Evolutionary conservation across 352 stramenopile species (phyloP), one percentile per base, ranked within the genome.

Genomic region (Phytophthora colocasiae): DNA sequence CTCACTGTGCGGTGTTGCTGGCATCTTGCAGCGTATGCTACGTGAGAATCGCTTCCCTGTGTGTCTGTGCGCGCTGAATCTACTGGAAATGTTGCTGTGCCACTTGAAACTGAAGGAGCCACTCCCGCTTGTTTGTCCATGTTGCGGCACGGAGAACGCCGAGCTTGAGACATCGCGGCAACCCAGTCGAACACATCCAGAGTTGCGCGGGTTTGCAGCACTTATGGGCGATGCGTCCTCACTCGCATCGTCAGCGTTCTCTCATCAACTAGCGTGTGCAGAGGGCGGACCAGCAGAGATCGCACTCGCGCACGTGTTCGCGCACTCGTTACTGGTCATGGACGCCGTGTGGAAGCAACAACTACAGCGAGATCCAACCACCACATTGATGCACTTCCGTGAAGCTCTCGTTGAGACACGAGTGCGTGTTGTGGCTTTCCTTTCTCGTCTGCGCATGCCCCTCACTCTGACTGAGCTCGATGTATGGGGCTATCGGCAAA

Each of bases 21-120:
- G 15, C 65, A 15, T 39, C 14, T 14, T 62, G 36, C 51, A 91
- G 83, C 80, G 83, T 38, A 87, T 91, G 61, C 63, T 89, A 48
- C 71, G 76, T 12, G 83, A 91, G 29, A 91, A 91, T 52, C 78
- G 78, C n/a, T 91, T 90, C 53, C 83, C 83, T 2, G 75, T 92
- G 11, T 90, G 79, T 32, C 52, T 90, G 40, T 86, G 75, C 27
- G 79, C 81, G 7, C 50, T 92, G 26, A 90, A 92, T 47, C 54
- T 92, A 48, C 68, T 90, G 40, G 81, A 92, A 62, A 84, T 90
- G 69, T 59, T 92, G 50, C 63, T 90, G 39, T 82, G 83, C 34
- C 83, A 90, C 48, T 70, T 92, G 24, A 89, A 90, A 57, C 63
- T 90, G 10, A 90, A 92, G 59, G 75, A 87, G 54, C 81, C 81